A percentile compares a stretch with the other conserved stretches of the same genome.
Conservation (phyloP, 257 asterid genomes). For the Lithospermum erythrorhizon region DNA sequence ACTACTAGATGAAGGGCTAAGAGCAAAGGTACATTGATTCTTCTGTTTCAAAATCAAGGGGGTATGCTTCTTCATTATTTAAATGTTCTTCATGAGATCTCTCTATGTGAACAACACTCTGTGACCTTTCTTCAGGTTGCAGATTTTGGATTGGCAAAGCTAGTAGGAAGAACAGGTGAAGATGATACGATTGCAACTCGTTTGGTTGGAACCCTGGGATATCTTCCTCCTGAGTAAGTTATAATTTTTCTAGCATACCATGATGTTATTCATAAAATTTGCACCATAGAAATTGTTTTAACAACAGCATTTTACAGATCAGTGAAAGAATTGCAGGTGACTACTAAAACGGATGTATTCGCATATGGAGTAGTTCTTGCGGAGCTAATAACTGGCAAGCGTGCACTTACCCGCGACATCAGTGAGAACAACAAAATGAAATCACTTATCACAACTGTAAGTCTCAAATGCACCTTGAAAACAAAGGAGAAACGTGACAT, state of each 20-base stretch:
- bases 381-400: constrained; percentile 76
- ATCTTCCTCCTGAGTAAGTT: constrained; percentile 87
- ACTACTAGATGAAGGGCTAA: constrained; percentile 62
- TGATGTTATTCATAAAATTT: background rate
- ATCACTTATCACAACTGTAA: constrained; percentile 68
- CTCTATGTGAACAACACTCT: background rate
- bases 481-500: background rate
- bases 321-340: constrained; percentile 76
- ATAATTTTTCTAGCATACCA: background rate
- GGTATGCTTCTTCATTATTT: background rate
- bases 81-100: background rate
- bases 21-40: constrained; percentile 57
- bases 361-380: constrained; percentile 85
- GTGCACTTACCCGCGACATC: constrained; percentile 59
- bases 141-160: constrained; percentile 83
- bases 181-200: constrained; percentile 62
- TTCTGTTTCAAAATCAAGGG: background rate
- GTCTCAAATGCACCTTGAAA: constrained; percentile 10
- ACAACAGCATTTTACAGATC: constrained; percentile 32
- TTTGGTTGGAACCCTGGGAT: constrained; percentile 86
- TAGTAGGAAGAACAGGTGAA: constrained; percentile 56
- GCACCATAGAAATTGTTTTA: background rate
- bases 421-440: constrained; percentile 56
- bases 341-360: constrained; percentile 74
- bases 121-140: constrained; percentile 42